Base-by-base conservation (phyloP, 2,329 filamentous ascomycete genomes). In the Penicillium sp. region DNA sequence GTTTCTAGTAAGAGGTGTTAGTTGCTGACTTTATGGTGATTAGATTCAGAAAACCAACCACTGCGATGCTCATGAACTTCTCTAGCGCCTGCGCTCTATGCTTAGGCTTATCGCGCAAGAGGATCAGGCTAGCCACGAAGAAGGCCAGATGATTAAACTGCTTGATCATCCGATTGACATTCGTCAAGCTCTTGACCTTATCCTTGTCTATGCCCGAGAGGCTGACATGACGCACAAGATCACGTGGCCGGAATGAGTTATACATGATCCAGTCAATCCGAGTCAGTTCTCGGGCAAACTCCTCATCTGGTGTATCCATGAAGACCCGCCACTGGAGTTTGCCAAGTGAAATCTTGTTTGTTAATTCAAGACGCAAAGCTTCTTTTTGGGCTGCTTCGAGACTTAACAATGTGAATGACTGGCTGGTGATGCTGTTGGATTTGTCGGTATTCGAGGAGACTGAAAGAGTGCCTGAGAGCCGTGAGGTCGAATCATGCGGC, bases 251-350 rank as follows among this genome's bases (percentile, higher is more conserved):
- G 59, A 97, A 96, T 1, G 91, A 92, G 50, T 90, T 95, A 73
- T 97, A 97, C 88, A 97, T 94, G 72, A 95, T 87, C 93, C 93
- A 97, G 75, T 99, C 94, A 53, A 99, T 96, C 58, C 93, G 84
- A 4, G 94, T 97, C 67, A 99, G 83, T 73, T 99, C 94, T 57
- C 88, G 87, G 16, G 93, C 93, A 62, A 97, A 88, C 46, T 91
- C 85, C 58, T 96, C 90, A 50, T 95, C 88, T 1, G 89, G 82
- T 25, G 88, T 88, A 35, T 90, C 89, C 87, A 97, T 96, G 62
- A 97, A 89, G 49, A 88, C 85, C 62, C 92, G 90, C 80, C 94
- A 99, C 57, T 94, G 89, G 40, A 88, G 80, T 73, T 97, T 97
- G 63, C 87, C 89, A 58, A 96, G 82, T 1, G 86, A 83, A 50